Evolutionary conservation across 2,329 filamentous ascomycete species (phyloP).

Genomic region (Exophiala viscosa): DNA sequence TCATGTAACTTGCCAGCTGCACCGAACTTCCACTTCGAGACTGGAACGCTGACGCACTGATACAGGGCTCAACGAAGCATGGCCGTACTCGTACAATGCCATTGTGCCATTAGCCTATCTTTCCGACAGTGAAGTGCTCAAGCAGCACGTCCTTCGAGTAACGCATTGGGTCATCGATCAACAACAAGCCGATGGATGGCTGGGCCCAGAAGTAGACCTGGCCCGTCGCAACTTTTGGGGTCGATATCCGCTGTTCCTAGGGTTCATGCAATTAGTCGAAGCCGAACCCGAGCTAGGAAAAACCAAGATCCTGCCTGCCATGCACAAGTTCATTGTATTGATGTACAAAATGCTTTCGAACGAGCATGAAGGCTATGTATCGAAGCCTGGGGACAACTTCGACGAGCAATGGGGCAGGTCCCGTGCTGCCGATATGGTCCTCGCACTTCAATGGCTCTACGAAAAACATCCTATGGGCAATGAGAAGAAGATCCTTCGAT

Average conservation of each 20-base stretch:
- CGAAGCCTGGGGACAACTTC: conserved; percentile 43
- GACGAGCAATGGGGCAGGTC: conserved; percentile 41
- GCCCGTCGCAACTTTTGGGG: conserved; percentile 52
- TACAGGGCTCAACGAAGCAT: conserved; percentile 48
- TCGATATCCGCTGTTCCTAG: conserved; percentile 50
- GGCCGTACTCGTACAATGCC: conserved; percentile 59
- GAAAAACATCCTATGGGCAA: conserved; percentile 43
- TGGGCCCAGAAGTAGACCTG: conserved; percentile 50
- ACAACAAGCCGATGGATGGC: conserved; percentile 52
- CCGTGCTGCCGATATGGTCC: conserved; percentile 43
- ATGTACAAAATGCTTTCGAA: conserved; percentile 55
- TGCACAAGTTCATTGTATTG: conserved; percentile 50
- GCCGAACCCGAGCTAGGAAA: conserved; percentile 50
- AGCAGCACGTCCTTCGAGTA: conserved; percentile 46
- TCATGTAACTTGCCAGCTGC: conserved; percentile 30
- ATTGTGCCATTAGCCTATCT: conserved; percentile 55
- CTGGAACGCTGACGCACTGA: background rate
- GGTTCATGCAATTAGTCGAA: conserved; percentile 45
- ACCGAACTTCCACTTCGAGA: background rate
- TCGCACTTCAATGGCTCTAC: conserved; percentile 48
- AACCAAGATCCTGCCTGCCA: conserved; percentile 45
- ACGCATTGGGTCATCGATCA: conserved; percentile 50
- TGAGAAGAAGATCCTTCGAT: conserved; percentile 37
- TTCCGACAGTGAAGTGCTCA: conserved; percentile 48
- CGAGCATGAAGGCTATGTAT: conserved; percentile 50